Base-by-base conservation (phyloP, 768 basidiomycete genomes). In the Suillus decipiens region DNA sequence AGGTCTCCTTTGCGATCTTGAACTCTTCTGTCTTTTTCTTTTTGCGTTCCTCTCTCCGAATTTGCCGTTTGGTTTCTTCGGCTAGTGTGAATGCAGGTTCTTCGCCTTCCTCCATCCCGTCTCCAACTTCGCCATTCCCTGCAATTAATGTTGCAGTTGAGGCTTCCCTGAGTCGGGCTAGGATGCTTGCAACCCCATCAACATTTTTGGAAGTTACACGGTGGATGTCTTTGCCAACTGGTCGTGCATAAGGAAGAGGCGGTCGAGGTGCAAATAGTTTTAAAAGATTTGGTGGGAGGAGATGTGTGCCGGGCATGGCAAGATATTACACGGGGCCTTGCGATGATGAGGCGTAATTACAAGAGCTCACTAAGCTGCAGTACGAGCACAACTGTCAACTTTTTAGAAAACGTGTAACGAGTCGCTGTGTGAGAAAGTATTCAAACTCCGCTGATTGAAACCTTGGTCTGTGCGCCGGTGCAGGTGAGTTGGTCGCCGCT, bases 211-310 rank as follows among this genome's bases (percentile, higher is more conserved):
- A 72, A 39, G 78, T 82, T 63, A 94, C 82, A 37, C 87, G 86
- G 76, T 92, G 86, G 42, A 92, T 87, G 72, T 97, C 93, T 68
- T 80, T 88, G 73, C 92, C 94, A 39, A 93, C 82, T 0, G 96
- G 95, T 10, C 94, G 89, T 36, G 88, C 71, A 73, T 95, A 99
- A 1, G 91, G 90, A 4, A 98, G 84, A 3, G 90, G 92, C 1
- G 96, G 94, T 8, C 97, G 88, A 5, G 97, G 95, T 0, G 94
- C 90, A 75, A 99, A 99, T 68, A 99, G 89, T 75, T 96, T 95
- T 75, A 99, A 88, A 59, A 99, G 86, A 77, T 98, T 97, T 3
- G 95, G 95, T 4, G 96, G 96, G 28, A 99, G 85, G 28, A 96
- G 82, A 78, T 96, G 93, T 4, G 93, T 95, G 55, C 90, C 91